Base-by-base conservation (phyloP, 352 stramenopile species). In the Phytophthora sojae region DNA sequence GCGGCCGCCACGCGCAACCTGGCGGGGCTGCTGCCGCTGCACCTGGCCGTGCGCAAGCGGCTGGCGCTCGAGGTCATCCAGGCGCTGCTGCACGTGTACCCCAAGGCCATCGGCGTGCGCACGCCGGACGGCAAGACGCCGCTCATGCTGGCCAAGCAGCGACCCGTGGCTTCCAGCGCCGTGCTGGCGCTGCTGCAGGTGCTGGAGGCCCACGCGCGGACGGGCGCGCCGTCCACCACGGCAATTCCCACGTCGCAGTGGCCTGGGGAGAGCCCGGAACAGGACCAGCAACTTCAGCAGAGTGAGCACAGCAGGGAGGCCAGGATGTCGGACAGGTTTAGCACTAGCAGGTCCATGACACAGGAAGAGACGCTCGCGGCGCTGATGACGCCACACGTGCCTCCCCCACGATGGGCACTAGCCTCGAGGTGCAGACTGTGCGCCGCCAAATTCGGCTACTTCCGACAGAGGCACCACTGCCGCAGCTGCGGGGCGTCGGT, bases 391-490 rank as follows among this genome's bases (percentile, higher is more conserved):
- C 42, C 70, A 15, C 59, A 66, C 37, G 68, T 56, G 12, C 50
- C 67, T 17, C 74, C 71, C 42, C 81, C 78, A 5, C 42, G 58
- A 58, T 95, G 93, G 86, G 86, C 85, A n/a, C 69, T 91, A 8
- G 72, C 65, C 14, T 80, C 79, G 42, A 71, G 64, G 29, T 97
- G 91, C 69, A 61, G 87, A 44, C 65, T 91, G 26, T 97, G 91
- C 73, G 67, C 80, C 11, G 73, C 65, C 17, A 90, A 87, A 61
- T 97, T 97, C 54, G 82, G 83, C 3, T 88, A 96, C 64, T 85
- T 97, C 21, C 79, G 81, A 65, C 82, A 82, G 21, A 83, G 88
- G 25, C 90, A 97, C 68, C 90, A 97, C 63, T 97, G 90, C 68
- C 73, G 90, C 39, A 91, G 88, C 64, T 97, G 90, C 57, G 90